Base-by-base conservation (phyloP, 495 filamentous ascomycete genomes). In the Penicillium goetzii region DNA sequence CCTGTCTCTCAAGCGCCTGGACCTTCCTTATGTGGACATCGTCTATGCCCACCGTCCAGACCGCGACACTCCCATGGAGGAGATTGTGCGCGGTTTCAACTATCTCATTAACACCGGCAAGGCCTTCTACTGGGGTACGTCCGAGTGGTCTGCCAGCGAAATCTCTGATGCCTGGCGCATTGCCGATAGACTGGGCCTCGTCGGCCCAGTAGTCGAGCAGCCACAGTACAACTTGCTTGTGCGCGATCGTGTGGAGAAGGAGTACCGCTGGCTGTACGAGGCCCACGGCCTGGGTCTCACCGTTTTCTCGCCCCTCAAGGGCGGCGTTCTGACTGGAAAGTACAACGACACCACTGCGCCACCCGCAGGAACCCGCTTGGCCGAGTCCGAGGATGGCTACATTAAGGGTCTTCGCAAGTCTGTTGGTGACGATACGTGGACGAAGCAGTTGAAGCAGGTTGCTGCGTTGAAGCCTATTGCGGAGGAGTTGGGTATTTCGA, bases 81-180 rank as follows among this genome's bases (percentile, higher is more conserved):
- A 97, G 76, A 86, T 86, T 38, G 92, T 96, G 38, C 86, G 92
- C 59, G 92, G 82, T 49, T 96, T 96, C 82, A 94, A 93, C 76
- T 84, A 91, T 71, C 75, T 89, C 33, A 92, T 96, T 66, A 81
- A 88, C 73, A 83, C 83, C 50, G 89, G 91, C 45, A 89, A 92
- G 78, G 87, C 89, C 25, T 89, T 95, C 72, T 95, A 96, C 83
- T 96, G 92, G 92, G 92, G 92, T 34, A 96, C 92, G 1, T 91
- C 89, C 0, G 91, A 94, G 80, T 96, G 92, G 92, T 83, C 81
- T 60, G 91, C 92, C 9, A 86, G 85, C 56, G 90, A 96, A 78
- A 94, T 96, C 69, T 83, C 85, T 9, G 82, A 89, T 60, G 92
- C 92, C 8, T 92, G 88, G 80, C 81, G 86, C 45, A 76, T 90